Base-by-base conservation (phyloP, 1,284 basidiomycete genomes). In the Cystobasidiaceae sp. region DNA sequence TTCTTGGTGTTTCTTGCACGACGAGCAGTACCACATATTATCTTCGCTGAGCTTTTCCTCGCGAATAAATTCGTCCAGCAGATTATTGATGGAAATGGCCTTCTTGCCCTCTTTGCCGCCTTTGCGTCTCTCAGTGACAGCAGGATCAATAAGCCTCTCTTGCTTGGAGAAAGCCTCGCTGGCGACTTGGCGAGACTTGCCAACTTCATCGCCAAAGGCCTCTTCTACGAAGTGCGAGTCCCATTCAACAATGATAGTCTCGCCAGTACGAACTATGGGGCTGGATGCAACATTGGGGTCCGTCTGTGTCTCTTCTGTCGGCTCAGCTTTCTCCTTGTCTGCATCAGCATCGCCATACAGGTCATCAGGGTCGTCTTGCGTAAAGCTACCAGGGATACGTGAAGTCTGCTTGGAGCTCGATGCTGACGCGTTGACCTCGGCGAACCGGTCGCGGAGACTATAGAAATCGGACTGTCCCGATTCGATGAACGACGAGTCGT, bases 1-100 rank as follows among this genome's bases (percentile, higher is more conserved):
- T 74, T 97, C 92, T 74, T 94, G 92, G 77, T 97, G 93, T 75
- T 97, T 93, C 82, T 97, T 97, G 83, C 96, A 99, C 71, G 75
- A 69, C 6, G 93, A 92, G 75, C 96, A 99, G 77, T 97, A 98
- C 96, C 96, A 98, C 63, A 90, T 79, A 76, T 99, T 96, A 72
- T 97, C 92, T 76, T 94, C 90, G 50, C 93, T 92, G 23, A 99
- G 82, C 71, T 90, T 84, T 79, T 99, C 96, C 77, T 94, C 88
- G 77, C 87, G 90, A 25, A 90, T 94, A 75, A 98, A 98, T 77
- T 98, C 96, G 72, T 91, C 87, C 65, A 99, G 77, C 76, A 96
- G 98, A 75, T 97, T 92, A 68, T 91, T 86, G 60, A 99, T 80
- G 17, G 86, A 83, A 57, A 96, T 83, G 9, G 84, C 85, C 69